phyloP scores from a whole-genome alignment of 768 basidiomycete genomes.

The Agrocybe praecox region DNA sequence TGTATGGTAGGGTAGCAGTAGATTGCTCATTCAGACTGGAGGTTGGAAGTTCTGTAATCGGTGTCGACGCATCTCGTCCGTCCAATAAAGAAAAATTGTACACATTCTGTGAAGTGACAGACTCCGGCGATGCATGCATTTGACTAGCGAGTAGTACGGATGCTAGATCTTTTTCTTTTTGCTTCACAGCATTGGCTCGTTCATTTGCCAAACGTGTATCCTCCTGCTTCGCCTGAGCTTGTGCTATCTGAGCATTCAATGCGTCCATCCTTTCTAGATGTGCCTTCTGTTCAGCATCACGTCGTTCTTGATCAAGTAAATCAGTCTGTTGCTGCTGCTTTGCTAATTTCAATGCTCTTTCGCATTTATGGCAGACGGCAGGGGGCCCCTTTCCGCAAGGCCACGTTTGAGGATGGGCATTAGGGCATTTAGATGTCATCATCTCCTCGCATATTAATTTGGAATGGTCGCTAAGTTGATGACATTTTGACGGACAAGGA shows the following conservation, averaged over 20 bases:
- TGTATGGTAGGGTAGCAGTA: too few relatives aligned
- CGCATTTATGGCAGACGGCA: slow-evolving; percentile 45
- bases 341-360: slow-evolving; percentile 41
- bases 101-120: too few relatives aligned
- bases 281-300: slow-evolving; percentile 40
- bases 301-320: slow-evolving; percentile 41
- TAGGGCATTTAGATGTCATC: slow-evolving; percentile 40
- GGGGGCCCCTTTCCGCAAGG: slow-evolving; percentile 44
- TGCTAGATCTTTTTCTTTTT: slow-evolving; percentile 47
- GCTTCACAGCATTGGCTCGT: slow-evolving; percentile 35
- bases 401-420: slow-evolving; percentile 44
- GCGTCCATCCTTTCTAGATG: slow-evolving; percentile 45
- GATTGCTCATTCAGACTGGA: too few relatives aligned
- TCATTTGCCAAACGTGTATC: slow-evolving; percentile 39
- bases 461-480: slow-evolving; percentile 55
- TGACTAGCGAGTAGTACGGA: slow-evolving; percentile 34
- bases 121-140: slow-evolving; percentile 8
- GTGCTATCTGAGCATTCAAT: slow-evolving; percentile 42
- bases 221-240: slow-evolving; percentile 26
- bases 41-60: too few relatives aligned
- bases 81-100: too few relatives aligned
- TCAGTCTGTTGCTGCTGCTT: slow-evolving; percentile 43
- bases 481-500: slow-evolving; percentile 61
- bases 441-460: slow-evolving; percentile 49
- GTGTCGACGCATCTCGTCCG: too few relatives aligned